A percentile compares a stretch with the other conserved stretches of the same genome.
Conservation (phyloP, 2,329 filamentous ascomycete species). For the Aureobasidium melanogenum region DNA sequence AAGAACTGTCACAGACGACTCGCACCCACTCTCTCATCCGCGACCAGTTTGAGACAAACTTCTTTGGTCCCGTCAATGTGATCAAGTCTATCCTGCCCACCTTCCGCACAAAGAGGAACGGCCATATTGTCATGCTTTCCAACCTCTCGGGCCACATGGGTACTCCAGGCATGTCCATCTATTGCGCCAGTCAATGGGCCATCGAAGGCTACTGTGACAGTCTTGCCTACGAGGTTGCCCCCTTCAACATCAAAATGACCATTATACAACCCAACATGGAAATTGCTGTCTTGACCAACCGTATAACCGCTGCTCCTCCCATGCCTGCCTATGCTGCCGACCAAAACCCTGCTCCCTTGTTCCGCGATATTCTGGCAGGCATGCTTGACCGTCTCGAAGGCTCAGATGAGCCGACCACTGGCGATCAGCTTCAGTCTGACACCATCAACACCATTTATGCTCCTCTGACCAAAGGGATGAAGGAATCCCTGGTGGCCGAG, state of each 20-base stretch:
- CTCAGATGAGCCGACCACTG: constrained; percentile 31
- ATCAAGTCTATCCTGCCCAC: constrained; percentile 80
- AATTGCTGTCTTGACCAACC: constrained; percentile 77
- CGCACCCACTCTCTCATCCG: constrained; percentile 70
- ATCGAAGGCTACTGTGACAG: constrained; percentile 93
- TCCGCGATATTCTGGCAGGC: constrained; percentile 73
- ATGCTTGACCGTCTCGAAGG: constrained; percentile 66
- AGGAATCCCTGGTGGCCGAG: constrained; percentile 70
- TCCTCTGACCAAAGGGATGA: constrained; percentile 56
- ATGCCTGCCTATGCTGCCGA: constrained; percentile 61
- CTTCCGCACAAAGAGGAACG: constrained; percentile 70
- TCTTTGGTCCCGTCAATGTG: constrained; percentile 92
- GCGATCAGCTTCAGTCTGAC: constrained; percentile 37
- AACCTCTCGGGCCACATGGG: constrained; percentile 89
- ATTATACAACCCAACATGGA: constrained; percentile 95
- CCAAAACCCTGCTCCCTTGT: constrained; percentile 66
- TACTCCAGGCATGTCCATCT: constrained; percentile 82
- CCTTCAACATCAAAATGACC: constrained; percentile 93
- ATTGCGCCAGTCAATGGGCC: constrained; percentile 88
- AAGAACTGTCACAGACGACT: constrained; percentile 69
- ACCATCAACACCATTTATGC: constrained; percentile 63
- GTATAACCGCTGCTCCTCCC: constrained; percentile 73
- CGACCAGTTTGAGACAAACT: constrained; percentile 89
- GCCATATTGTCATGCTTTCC: constrained; percentile 83
- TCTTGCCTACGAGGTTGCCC: constrained; percentile 86